Base-by-base conservation (phyloP, 305 asterid genomes). In the Fraxinus greggii region DNA sequence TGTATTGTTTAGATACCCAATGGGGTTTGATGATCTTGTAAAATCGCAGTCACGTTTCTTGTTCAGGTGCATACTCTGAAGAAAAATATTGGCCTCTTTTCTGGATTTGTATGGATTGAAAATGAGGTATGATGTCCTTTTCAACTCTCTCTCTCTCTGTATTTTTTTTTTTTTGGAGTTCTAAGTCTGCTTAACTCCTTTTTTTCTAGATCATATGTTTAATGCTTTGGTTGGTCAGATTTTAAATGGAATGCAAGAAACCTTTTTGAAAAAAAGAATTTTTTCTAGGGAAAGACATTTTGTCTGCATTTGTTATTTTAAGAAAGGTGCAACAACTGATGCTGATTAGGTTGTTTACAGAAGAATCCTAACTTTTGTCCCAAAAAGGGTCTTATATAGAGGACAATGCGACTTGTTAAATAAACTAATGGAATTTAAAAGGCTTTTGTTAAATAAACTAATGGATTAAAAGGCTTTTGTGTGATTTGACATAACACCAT, bases 31-130 rank as follows among this genome's bases (percentile, higher is more conserved):
- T 67, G 7, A 28, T 67, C n/a, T 28, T 28, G 74, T 67, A 67
- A 67, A 26, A 67, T 67, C 1, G 9, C 21, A 28, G 1, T 67
- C 21, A 21, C 76, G 65, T 80, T 73, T 80, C 70, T 81, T 84
- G 65, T 87, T 70, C 93, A 96, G 99, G 92, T 83, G 78, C 91
- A 90, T 24, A 79, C 75, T 56, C 77, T 96, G 91, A 96, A 96
- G 94, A 93, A 87, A 90, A 92, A 96, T 83, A 82, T 96, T 17
- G 97, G 99, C 84, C 92, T 87, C 89, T 96, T 96, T 90, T 96
- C 98, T 87, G 99, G 99, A 79, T 94, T 88, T 88, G 93, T 89
- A 65, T 95, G 99, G 99, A 85, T 75, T 82, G 94, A 94, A 83
- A 89, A 90, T 88, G 98, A 95, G 98, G 99, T 94, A 82, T 35